These are phyloP conservation scores for Naganishia liquefaciens DNA, from an alignment of 1,284 basidiomycete genomes.

Conservation along the genomic window DNA sequence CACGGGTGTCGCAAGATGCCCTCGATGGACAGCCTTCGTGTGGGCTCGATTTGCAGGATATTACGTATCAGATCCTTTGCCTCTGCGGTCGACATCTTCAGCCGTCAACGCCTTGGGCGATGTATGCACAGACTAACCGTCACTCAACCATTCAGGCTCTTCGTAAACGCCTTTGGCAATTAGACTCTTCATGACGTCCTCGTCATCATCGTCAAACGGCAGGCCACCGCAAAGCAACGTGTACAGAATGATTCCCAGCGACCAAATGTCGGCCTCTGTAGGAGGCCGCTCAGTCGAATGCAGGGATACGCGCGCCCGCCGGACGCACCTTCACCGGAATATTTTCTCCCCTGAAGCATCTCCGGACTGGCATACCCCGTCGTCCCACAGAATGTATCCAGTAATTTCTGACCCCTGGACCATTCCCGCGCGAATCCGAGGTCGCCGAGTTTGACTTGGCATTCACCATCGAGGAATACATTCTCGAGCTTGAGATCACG, in stretches of 20 bases:
- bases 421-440: conserved; percentile 97
- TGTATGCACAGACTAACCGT: conserved; percentile 59
- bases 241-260: conserved; percentile 91
- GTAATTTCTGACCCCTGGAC: conserved; percentile 63
- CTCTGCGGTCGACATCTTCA: conserved; percentile 59
- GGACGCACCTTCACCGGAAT: conserved; percentile 76
- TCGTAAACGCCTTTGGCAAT: conserved; percentile 87
- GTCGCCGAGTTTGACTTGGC: conserved; percentile 87
- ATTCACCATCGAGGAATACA: conserved; percentile 81
- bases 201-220: conserved; percentile 98
- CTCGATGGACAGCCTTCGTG: conserved; percentile 73
- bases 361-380: conserved; percentile 89
- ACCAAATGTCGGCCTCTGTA: conserved; percentile 95
- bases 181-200: conserved; percentile 80
- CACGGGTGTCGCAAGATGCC: conserved; percentile 86
- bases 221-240: conserved; percentile 88
- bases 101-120: conserved; percentile 33
- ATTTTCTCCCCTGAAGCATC: conserved; percentile 86
- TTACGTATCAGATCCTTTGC: conserved; percentile 74
- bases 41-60: conserved; percentile 78
- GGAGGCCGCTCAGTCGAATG: not conserved
- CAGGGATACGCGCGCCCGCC: not conserved
- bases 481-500: conserved; percentile 97
- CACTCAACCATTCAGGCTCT: conserved; percentile 85
- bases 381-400: conserved; percentile 97